Percentiles rank a stretch among this genome's conserved stretches.
These are phyloP conservation scores for Volvox reticuliferus DNA, from an alignment of 139 green algal genomes.

Conservation along the genomic window DNA sequence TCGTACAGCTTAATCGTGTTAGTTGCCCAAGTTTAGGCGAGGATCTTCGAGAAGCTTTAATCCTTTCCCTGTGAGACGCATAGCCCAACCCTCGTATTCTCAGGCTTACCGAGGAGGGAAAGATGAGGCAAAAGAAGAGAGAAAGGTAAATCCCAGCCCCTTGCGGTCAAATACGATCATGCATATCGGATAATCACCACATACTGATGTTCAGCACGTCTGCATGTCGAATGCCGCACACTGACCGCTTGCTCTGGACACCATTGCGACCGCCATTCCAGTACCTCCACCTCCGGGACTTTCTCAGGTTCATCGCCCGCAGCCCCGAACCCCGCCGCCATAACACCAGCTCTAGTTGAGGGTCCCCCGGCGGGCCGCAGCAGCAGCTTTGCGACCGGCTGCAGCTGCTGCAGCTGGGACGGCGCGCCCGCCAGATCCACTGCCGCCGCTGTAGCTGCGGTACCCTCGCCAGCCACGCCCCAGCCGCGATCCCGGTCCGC, in stretches of 20 bases:
- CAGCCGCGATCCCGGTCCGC: neutral
- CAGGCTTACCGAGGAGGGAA: too few relatives aligned
- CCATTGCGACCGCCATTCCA: slow-evolving; percentile 30
- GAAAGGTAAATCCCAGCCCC: too few relatives aligned
- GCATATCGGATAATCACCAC: too few relatives aligned
- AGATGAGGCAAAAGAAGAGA: too few relatives aligned
- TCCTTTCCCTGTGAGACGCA: too few relatives aligned
- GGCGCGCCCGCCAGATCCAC: neutral
- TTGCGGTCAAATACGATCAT: too few relatives aligned
- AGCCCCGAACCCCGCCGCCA: neutral
- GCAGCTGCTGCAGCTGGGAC: too few relatives aligned
- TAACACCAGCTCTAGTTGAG: neutral
- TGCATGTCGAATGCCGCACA: neutral
- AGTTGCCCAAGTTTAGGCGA: too few relatives aligned
- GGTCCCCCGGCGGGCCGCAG: neutral
- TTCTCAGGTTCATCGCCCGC: neutral
- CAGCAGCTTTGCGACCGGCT: neutral
- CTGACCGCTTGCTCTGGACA: slow-evolving; percentile 23
- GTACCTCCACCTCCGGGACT: neutral
- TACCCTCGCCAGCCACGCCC: neutral
- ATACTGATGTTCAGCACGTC: too few relatives aligned
- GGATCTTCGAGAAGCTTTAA: too few relatives aligned
- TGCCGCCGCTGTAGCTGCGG: neutral
- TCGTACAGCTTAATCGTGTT: too few relatives aligned
- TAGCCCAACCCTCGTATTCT: too few relatives aligned